These are phyloP conservation scores for Obelidium mucronatum DNA, from an alignment of 192 early-diverging fungal species.

Conservation along the genomic window DNA sequence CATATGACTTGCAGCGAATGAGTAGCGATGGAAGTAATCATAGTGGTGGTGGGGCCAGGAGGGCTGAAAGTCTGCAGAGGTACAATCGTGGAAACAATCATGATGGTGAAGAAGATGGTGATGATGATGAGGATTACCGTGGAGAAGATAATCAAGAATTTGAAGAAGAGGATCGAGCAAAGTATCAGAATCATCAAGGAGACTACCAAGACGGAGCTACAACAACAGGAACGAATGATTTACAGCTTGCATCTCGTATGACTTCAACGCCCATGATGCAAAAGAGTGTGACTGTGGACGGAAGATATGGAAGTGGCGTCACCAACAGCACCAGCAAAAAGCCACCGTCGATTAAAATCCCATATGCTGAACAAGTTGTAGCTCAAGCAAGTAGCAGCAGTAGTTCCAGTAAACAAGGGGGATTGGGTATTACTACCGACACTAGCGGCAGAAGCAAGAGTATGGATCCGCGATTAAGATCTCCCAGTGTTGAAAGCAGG, in stretches of 20 bases:
- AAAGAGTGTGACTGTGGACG: constrained; percentile 26
- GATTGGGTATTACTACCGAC: background rate
- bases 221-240: too few species aligned
- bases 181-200: background rate
- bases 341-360: too few species aligned
- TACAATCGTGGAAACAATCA: too few species aligned
- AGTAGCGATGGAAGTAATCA: constrained; percentile 18
- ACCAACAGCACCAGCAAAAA: too few species aligned
- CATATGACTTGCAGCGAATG: constrained; percentile 11
- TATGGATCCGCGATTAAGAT: constrained; percentile 13
- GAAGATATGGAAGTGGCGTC: background rate
- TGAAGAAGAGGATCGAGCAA: background rate
- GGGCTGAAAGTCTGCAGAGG: background rate
- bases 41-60: background rate
- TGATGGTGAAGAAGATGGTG: background rate
- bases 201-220: too few species aligned
- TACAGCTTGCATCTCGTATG: too few species aligned
- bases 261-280: background rate
- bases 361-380: too few species aligned
- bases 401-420: background rate
- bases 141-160: too few species aligned
- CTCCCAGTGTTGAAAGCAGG: too few species aligned
- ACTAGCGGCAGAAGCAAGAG: constrained; percentile 3
- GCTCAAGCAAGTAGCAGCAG: background rate
- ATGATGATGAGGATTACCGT: background rate